phyloP scores from a whole-genome alignment of 768 basidiomycete species.

The Trametes coccinea region DNA sequence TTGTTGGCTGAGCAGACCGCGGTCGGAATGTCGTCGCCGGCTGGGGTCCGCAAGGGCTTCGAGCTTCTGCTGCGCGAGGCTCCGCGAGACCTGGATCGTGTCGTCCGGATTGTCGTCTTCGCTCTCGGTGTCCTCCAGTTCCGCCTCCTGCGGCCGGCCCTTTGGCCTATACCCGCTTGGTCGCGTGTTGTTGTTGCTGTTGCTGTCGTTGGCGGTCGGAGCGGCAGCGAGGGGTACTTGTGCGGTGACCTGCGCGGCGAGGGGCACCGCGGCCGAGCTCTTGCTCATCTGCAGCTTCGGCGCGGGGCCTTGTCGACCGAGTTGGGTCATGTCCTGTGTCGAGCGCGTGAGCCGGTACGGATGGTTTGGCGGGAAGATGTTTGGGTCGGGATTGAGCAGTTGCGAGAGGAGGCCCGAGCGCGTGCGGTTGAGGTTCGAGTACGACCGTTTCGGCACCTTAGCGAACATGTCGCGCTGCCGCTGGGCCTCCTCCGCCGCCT shows the following conservation, averaged over 20 bases:
- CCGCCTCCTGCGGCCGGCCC: constrained; percentile 62
- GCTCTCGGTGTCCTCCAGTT: constrained; percentile 61
- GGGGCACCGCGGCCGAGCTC: constrained; percentile 59
- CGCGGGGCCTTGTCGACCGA: constrained; percentile 21
- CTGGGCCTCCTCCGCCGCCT: constrained; percentile 63
- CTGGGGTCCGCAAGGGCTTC: constrained; percentile 49
- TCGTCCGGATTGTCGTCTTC: constrained; percentile 52
- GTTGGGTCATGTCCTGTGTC: constrained; percentile 46
- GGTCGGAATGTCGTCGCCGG: constrained; percentile 43
- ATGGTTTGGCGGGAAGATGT: constrained; percentile 57
- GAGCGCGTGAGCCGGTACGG: constrained; percentile 56
- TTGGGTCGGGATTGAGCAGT: constrained; percentile 71
- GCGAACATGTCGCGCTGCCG: constrained; percentile 71
- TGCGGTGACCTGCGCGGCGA: constrained; percentile 51
- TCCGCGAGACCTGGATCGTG: constrained; percentile 58
- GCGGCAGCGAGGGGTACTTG: constrained; percentile 23
- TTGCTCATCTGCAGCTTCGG: constrained; percentile 48
- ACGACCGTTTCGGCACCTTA: constrained; percentile 68
- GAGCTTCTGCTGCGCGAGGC: constrained; percentile 68
- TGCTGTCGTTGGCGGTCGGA: constrained; percentile 26
- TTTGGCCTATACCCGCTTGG: constrained; percentile 57
- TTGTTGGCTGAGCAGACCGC: constrained; percentile 23
- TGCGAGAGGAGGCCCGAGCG: constrained; percentile 62
- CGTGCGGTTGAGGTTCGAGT: constrained; percentile 55
- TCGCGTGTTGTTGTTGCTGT: constrained; percentile 2